Base-by-base conservation (phyloP, 2,329 filamentous ascomycete species). In the Diplodia sapinea region DNA sequence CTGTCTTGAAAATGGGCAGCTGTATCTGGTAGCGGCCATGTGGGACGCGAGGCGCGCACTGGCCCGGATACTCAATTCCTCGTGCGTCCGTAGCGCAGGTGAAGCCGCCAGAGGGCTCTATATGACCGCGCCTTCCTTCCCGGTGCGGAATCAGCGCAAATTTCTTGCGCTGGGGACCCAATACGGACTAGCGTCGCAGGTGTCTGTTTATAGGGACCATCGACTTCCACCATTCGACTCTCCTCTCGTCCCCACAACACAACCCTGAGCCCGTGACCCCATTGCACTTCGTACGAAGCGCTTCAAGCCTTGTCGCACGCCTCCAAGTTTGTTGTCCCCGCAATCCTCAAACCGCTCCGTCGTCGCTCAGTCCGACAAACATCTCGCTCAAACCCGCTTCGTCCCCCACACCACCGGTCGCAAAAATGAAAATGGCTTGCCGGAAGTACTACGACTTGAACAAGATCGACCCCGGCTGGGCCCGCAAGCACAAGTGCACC, bases 221-320 rank as follows among this genome's bases (percentile, higher is more conserved):
- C 26, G 40, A 33, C 38, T 40, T 61, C 20, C 31, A n/a, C 26
- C 57, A 33, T 49, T 40, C n/a, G 40, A 47, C 31, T 38, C 26
- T 50, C 38, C 5, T 47, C 36, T 36, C 40, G 26, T 51, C 59
- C 11, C 23, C 47, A 63, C 43, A 63, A 51, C 59, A 51, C n/a
- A 63, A 51, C 47, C 59, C 51, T 31, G 47, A 51, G 59, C n/a
- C 38, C 31, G 43, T 47, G 59, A 26, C 59, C 51, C 31, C 59
- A 51, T 6, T 47, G 59, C 59, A 11, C 59, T 62, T 61, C 40
- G 5, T 23, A n/a, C 40, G 40, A 62, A 63, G 59, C n/a, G 57
- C 43, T 13, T 33, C 59, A 51, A 63, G 31, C 15, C 47, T 63
- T 51, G 43, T 38, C 59, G 59, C 43, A 38, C 31, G 9, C 4